A percentile compares a stretch with the other conserved stretches of the same genome.
phyloP scores from a whole-genome alignment of 257 asterid species.

The Fraxinus quadrangulata region DNA sequence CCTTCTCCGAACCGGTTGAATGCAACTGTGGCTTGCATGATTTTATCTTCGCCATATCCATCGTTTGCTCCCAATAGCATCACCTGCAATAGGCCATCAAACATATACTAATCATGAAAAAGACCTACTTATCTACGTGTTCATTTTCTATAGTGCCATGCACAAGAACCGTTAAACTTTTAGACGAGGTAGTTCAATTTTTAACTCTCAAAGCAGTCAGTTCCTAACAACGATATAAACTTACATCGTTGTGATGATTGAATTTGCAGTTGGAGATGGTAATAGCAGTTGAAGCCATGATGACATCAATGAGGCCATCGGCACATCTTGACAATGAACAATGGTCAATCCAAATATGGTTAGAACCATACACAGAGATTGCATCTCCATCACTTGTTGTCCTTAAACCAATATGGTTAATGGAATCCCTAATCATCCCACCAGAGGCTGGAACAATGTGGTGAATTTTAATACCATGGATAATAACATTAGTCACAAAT shows the following conservation, averaged over 20 bases:
- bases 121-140: not conserved
- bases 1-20: conserved; percentile 73
- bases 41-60: conserved; percentile 39
- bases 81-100: conserved; percentile 45
- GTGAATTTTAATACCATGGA: conserved; percentile 67
- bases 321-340: conserved; percentile 47
- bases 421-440: conserved; percentile 65
- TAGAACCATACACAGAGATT: conserved; percentile 54
- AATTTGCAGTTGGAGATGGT: conserved; percentile 91
- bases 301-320: conserved; percentile 79
- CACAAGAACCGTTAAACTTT: not conserved
- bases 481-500: conserved; percentile 59
- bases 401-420: conserved; percentile 56
- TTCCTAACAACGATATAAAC: conserved; percentile 17
- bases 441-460: conserved; percentile 47
- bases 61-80: conserved; percentile 84
- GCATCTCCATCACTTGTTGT: conserved; percentile 80
- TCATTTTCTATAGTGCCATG: not conserved
- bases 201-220: too few relatives aligned
- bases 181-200: not conserved
- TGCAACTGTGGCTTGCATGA: conserved; percentile 81
- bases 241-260: conserved; percentile 75
- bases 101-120: not conserved
- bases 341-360: conserved; percentile 76
- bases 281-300: conserved; percentile 81